Conservation (phyloP, 2,329 filamentous ascomycete species). For the Trichoderma arundinaceum region DNA sequence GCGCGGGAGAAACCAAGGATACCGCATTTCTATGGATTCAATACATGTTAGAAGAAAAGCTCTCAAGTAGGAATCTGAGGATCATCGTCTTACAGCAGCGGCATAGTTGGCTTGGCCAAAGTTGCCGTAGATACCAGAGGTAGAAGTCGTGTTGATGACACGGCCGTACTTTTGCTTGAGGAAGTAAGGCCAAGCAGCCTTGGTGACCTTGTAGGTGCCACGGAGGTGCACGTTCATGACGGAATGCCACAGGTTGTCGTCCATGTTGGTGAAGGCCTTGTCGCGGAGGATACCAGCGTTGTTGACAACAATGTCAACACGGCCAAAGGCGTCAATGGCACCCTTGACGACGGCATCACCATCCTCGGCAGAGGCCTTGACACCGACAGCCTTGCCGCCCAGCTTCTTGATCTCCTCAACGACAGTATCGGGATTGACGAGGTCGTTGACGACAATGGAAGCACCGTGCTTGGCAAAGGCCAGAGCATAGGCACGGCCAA, state of each 20-base stretch:
- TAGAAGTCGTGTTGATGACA: slow-evolving; percentile 95
- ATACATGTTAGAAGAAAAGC: slow-evolving; percentile 1
- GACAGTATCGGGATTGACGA: slow-evolving; percentile 88
- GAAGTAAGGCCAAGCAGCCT: slow-evolving; percentile 97
- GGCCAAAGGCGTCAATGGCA: slow-evolving; percentile 90
- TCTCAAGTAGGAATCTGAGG: no score
- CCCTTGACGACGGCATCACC: slow-evolving; percentile 90
- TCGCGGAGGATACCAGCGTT: slow-evolving; percentile 97
- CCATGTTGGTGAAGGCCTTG: slow-evolving; percentile 98
- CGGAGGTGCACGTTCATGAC: slow-evolving; percentile 91
- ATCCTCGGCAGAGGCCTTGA: slow-evolving; percentile 92
- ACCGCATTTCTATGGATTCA: slow-evolving; percentile 72
- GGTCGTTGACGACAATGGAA: slow-evolving; percentile 90
- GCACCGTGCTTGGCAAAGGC: slow-evolving; percentile 86
- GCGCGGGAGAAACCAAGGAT: slow-evolving; percentile 96
- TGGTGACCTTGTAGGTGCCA: slow-evolving; percentile 95
- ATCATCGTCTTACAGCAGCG: slow-evolving; percentile 68
- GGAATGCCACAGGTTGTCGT: slow-evolving; percentile 88
- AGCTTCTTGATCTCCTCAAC: slow-evolving; percentile 90
- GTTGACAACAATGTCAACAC: slow-evolving; percentile 95
- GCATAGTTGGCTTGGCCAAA: slow-evolving; percentile 99
- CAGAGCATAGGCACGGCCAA: slow-evolving; percentile 88
- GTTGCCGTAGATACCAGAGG: slow-evolving; percentile 97
- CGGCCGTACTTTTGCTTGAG: slow-evolving; percentile 98
- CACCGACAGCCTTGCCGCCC: slow-evolving; percentile 87